Conservation (phyloP, 257 asterid species). For the Penstemon davidsonii region DNA sequence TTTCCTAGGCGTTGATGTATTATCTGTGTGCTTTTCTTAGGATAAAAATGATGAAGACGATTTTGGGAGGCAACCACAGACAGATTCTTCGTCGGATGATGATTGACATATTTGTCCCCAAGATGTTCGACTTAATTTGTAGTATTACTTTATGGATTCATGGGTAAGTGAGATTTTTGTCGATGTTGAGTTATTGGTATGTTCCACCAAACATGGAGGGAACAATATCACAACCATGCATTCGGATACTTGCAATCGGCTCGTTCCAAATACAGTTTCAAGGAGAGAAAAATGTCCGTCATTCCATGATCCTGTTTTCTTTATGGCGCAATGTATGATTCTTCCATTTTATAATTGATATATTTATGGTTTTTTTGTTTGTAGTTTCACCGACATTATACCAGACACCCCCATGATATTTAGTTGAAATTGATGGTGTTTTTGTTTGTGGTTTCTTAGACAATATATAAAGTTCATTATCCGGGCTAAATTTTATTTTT, state of each 20-base stretch:
- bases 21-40: conserved; percentile 33
- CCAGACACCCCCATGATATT: too few species aligned
- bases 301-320: neutral
- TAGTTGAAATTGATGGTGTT: neutral
- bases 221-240: conserved; percentile 3
- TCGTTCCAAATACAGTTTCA: conserved; percentile 6
- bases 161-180: neutral
- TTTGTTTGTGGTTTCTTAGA: conserved; percentile 7
- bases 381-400: too few species aligned
- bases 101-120: conserved; percentile 31
- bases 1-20: neutral
- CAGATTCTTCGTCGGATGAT: conserved; percentile 63
- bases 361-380: too few species aligned
- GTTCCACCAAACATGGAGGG: neutral
- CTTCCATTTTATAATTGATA: neutral
- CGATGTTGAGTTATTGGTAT: neutral
- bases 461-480: neutral
- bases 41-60: conserved; percentile 48
- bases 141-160: neutral
- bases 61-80: conserved; percentile 42
- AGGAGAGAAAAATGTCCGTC: neutral
- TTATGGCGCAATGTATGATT: neutral
- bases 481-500: too few species aligned
- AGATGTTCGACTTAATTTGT: conserved; percentile 8
- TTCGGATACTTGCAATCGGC: neutral